Evolutionary conservation across 495 filamentous ascomycete genomes (phyloP).

Genomic region (Aspergillus asperescens): DNA sequence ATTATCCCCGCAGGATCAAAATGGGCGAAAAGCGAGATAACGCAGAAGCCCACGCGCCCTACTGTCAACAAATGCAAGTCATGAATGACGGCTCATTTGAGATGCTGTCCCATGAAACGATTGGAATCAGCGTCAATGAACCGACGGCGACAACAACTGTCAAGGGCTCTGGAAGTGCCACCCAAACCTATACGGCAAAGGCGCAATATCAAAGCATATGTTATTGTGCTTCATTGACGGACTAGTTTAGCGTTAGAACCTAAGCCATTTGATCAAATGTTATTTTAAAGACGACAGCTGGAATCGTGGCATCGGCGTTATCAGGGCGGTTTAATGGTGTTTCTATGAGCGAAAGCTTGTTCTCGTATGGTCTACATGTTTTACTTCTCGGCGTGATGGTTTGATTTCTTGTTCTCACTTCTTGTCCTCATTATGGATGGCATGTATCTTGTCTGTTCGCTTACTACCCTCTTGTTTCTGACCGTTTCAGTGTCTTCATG

Average conservation of each 20-base stretch:
- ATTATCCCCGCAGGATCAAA: constrained; percentile 71
- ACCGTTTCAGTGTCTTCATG: constrained; percentile 12
- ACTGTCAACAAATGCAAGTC: constrained; percentile 70
- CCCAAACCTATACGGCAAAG: constrained; percentile 38
- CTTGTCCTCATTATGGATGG: constrained; percentile 6
- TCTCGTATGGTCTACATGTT: constrained; percentile 12
- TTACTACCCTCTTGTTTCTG: constrained; percentile 2
- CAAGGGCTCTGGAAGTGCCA: constrained; percentile 20
- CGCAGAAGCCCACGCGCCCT: constrained; percentile 40
- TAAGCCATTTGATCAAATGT: neutral
- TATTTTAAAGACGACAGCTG: neutral
- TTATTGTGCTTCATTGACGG: constrained; percentile 40
- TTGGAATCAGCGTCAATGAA: constrained; percentile 57
- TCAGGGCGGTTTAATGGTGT: constrained; percentile 16
- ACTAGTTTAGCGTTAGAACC: constrained; percentile 18
- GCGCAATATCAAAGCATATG: constrained; percentile 38
- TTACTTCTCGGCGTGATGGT: constrained; percentile 14
- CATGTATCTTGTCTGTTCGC: constrained; percentile 9
- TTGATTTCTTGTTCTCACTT: constrained; percentile 9
- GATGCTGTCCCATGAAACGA: constrained; percentile 42
- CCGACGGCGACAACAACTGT: constrained; percentile 39
- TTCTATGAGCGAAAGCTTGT: constrained; percentile 19
- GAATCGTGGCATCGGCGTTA: constrained; percentile 19
- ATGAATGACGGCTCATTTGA: constrained; percentile 42
- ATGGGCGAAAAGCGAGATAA: constrained; percentile 67